A percentile compares a stretch with the other conserved stretches of the same genome.
These are phyloP conservation scores for Blastobotrys apis DNA, from an alignment of 1,139 yeast species.

Conservation along the genomic window DNA sequence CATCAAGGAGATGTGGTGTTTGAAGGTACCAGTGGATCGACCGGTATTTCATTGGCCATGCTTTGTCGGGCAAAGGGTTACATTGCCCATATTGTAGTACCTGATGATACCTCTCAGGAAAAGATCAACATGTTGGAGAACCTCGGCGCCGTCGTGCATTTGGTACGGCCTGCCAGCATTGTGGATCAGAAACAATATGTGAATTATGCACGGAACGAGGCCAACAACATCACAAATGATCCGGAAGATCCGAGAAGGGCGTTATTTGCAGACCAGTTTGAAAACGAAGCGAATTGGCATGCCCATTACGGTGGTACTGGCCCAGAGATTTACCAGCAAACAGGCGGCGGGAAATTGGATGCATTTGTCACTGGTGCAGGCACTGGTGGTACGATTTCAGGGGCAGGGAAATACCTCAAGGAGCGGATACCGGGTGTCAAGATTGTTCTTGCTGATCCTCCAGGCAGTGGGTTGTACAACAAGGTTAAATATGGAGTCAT, in stretches of 20 bases:
- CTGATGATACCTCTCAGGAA: slow-evolving; percentile 88
- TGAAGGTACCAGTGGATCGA: slow-evolving; percentile 95
- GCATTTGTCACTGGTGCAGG: slow-evolving; percentile 78
- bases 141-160: slow-evolving; percentile 81
- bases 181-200: slow-evolving; percentile 93
- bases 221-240: slow-evolving; percentile 49
- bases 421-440: slow-evolving; percentile 39
- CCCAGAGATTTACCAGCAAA: slow-evolving; percentile 79
- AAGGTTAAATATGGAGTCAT: slow-evolving; percentile 85
- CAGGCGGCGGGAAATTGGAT: slow-evolving; percentile 54
- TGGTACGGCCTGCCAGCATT: slow-evolving; percentile 90
- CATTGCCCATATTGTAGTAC: slow-evolving; percentile 86
- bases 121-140: slow-evolving; percentile 65
- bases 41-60: slow-evolving; percentile 91
- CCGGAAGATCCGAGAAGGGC: slow-evolving; percentile 41
- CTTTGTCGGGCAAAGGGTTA: slow-evolving; percentile 86
- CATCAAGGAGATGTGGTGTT: slow-evolving; percentile 62
- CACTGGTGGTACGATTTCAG: slow-evolving; percentile 80
- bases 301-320: slow-evolving; percentile 82
- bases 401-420: slow-evolving; percentile 72
- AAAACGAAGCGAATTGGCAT: slow-evolving; percentile 85
- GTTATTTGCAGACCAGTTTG: slow-evolving; percentile 92
- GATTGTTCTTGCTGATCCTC: slow-evolving; percentile 82
- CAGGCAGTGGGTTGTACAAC: slow-evolving; percentile 87
- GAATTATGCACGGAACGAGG: slow-evolving; percentile 72